Conservation (phyloP, 1,139 yeast species). For the Debaryomyces singareniensis region DNA sequence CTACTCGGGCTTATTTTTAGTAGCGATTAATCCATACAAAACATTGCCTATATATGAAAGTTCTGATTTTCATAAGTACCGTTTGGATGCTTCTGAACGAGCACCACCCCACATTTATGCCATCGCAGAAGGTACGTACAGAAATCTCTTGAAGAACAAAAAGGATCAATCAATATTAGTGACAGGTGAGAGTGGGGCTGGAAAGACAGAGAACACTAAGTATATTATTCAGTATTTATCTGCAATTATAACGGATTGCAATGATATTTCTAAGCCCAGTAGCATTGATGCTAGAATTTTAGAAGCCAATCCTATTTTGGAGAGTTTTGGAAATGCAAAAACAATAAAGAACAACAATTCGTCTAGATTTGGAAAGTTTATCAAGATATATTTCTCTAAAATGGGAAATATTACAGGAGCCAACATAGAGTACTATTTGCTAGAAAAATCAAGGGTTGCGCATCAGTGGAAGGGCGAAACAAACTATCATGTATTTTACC, state of each 20-base stretch:
- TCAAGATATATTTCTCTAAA: constrained; percentile 70
- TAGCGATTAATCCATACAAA: constrained; percentile 91
- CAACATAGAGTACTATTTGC: constrained; percentile 85
- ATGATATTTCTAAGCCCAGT: constrained; percentile 13
- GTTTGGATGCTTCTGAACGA: constrained; percentile 38
- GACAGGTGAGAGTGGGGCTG: constrained; percentile 98
- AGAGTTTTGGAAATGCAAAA: constrained; percentile 96
- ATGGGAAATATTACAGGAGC: constrained; percentile 78
- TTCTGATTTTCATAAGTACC: constrained; percentile 51
- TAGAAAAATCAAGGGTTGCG: constrained; percentile 94
- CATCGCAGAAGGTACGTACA: constrained; percentile 81
- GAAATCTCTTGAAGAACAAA: constrained; percentile 61
- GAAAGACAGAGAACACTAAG: constrained; percentile 97
- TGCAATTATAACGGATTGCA: constrained; percentile 44
- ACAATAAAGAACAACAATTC: constrained; percentile 93
- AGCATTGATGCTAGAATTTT: constrained; percentile 75
- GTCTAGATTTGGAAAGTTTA: constrained; percentile 94
- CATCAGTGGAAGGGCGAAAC: constrained; percentile 71
- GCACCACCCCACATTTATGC: constrained; percentile 88
- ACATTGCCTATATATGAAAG: constrained; percentile 67
- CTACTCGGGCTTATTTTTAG: constrained; percentile 79
- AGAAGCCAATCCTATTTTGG: constrained; percentile 92
- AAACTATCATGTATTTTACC: constrained; percentile 91
- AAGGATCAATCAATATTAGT: constrained; percentile 88
- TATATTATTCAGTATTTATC: constrained; percentile 90